Conservation (phyloP, 805 yeast genomes). For the Sugiyamaella marilandica region DNA sequence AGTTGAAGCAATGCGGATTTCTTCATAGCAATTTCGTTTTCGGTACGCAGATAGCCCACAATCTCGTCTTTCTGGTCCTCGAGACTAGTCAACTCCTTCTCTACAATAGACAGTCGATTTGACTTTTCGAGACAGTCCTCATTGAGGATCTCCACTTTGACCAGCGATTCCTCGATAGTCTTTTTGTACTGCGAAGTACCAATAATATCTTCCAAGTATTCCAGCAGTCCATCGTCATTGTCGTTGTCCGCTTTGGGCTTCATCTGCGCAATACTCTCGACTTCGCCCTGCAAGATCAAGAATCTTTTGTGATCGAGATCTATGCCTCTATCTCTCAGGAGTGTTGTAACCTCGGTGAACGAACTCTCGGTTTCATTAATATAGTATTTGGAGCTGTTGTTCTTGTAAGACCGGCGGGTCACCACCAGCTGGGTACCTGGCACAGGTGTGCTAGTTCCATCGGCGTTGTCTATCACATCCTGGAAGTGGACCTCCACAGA, state of each 20-base stretch:
- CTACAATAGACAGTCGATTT: slow-evolving; percentile 71
- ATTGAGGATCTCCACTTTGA: slow-evolving; percentile 66
- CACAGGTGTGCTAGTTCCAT: slow-evolving; percentile 42
- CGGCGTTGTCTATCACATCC: slow-evolving; percentile 59
- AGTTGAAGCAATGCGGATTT: slow-evolving; percentile 54
- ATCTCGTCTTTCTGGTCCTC: slow-evolving; percentile 68
- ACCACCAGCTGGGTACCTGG: slow-evolving; percentile 61
- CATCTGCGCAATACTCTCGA: slow-evolving; percentile 97
- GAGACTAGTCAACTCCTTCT: slow-evolving; percentile 60
- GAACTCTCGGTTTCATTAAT: slow-evolving; percentile 65
- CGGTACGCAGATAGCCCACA: slow-evolving; percentile 55
- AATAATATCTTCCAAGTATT: slow-evolving; percentile 92
- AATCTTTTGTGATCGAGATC: slow-evolving; percentile 94
- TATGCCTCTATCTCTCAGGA: slow-evolving; percentile 76
- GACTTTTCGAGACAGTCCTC: slow-evolving; percentile 79
- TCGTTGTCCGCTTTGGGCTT: slow-evolving; percentile 93
- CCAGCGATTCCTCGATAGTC: slow-evolving; percentile 59
- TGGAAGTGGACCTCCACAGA: slow-evolving; percentile 88
- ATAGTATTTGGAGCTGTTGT: slow-evolving; percentile 72
- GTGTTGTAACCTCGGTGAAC: slow-evolving; percentile 71
- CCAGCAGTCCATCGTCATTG: slow-evolving; percentile 88
- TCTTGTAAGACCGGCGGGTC: slow-evolving; percentile 72
- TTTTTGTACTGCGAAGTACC: slow-evolving; percentile 86
- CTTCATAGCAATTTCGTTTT: slow-evolving; percentile 53
- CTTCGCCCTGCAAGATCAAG: slow-evolving; percentile 94